phyloP scores from a whole-genome alignment of 1,284 basidiomycete species.

The Thecaphora frezii region DNA sequence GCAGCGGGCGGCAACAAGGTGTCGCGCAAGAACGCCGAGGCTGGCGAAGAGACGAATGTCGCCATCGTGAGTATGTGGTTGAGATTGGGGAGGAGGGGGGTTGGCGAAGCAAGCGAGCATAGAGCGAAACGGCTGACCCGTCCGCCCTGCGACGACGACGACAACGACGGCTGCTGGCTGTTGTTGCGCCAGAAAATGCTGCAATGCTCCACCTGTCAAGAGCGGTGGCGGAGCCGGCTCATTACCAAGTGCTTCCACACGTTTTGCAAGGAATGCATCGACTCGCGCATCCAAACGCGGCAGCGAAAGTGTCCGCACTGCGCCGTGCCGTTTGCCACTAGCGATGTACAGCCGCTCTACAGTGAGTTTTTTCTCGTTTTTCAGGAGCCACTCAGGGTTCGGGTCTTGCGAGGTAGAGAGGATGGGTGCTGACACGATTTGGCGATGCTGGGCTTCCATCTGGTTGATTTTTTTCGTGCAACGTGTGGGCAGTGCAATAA shows the following conservation, averaged over 20 bases:
- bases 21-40: constrained; percentile 20
- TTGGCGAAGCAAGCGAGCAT: too few relatives aligned
- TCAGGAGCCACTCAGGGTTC: too few relatives aligned
- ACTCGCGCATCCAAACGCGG: constrained; percentile 81
- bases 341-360: constrained; percentile 82
- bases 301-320: constrained; percentile 96
- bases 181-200: constrained; percentile 81
- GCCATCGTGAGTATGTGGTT: too few relatives aligned
- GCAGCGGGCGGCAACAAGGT: constrained; percentile 51
- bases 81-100: too few relatives aligned
- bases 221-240: constrained; percentile 79
- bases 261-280: constrained; percentile 85
- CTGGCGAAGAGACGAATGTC: constrained; percentile 59
- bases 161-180: too few relatives aligned
- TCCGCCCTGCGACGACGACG: too few relatives aligned
- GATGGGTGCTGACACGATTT: too few relatives aligned
- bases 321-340: constrained; percentile 78
- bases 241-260: constrained; percentile 94
- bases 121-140: too few relatives aligned
- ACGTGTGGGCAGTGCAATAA: too few relatives aligned
- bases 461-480: too few relatives aligned
- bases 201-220: constrained; percentile 87
- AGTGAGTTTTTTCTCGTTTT: constrained; percentile 78
- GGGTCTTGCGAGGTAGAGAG: too few relatives aligned
- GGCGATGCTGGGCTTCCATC: too few relatives aligned